Evolutionary conservation across 768 basidiomycete genomes (phyloP).

Genomic region (Nidularia pulvinata): DNA sequence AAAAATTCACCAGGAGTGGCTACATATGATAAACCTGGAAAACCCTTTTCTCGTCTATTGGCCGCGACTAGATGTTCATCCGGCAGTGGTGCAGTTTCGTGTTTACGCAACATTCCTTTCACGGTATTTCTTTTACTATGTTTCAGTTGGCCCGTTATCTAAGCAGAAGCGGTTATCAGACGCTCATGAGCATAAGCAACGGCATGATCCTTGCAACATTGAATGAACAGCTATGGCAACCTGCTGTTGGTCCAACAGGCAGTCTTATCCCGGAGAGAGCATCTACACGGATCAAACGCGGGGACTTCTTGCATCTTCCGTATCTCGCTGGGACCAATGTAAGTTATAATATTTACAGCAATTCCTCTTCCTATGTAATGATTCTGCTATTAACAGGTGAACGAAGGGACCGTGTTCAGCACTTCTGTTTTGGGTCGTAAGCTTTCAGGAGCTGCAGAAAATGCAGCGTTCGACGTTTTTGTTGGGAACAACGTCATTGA

Average conservation of each 20-base stretch:
- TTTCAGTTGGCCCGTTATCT: background rate
- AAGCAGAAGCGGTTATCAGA: constrained; percentile 23
- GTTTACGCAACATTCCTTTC: constrained; percentile 46
- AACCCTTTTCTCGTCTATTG: constrained; percentile 47
- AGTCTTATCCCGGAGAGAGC: constrained; percentile 47
- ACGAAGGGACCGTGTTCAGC: constrained; percentile 52
- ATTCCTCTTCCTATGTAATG: background rate
- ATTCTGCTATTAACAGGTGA: constrained; percentile 28
- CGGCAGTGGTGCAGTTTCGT: constrained; percentile 33
- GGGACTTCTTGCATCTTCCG: constrained; percentile 52
- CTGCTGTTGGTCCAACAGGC: constrained; percentile 47
- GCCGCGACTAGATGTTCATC: constrained; percentile 41
- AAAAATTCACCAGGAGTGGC: constrained; percentile 45
- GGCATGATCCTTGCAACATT: constrained; percentile 40
- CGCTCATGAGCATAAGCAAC: constrained; percentile 45
- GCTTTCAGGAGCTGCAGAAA: constrained; percentile 36
- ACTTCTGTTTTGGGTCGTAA: constrained; percentile 31
- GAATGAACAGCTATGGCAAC: constrained; percentile 58
- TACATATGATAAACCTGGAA: constrained; percentile 50
- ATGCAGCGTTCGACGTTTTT: constrained; percentile 43
- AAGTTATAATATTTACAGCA: background rate
- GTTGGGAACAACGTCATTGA: constrained; percentile 50
- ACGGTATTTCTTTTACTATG: constrained; percentile 20
- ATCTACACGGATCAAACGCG: constrained; percentile 40
- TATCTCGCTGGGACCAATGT: constrained; percentile 54